Evolutionary conservation across 306 rosid species (phyloP).

Genomic region (Fagus sylvatica): DNA sequence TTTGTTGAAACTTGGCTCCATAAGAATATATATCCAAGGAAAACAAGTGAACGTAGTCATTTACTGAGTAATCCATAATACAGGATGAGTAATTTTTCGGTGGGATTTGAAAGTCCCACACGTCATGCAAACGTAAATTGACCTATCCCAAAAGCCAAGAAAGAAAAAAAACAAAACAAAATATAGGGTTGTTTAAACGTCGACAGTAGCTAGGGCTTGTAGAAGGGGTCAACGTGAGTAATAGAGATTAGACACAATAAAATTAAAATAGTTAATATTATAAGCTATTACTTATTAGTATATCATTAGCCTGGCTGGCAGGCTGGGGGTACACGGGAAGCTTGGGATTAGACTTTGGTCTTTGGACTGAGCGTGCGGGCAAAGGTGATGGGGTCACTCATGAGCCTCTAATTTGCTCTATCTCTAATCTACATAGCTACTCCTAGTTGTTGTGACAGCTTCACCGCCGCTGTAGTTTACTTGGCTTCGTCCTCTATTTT

Average conservation of each 20-base stretch:
- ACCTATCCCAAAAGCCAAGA: neutral
- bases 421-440: neutral
- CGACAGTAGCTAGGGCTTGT: neutral
- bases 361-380: conserved; percentile 24
- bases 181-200: too few species aligned
- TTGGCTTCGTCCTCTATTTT: neutral
- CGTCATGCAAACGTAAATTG: conserved; percentile 12
- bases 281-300: too few species aligned
- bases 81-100: neutral
- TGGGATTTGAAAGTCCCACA: neutral
- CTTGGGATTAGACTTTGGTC: neutral
- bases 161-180: neutral
- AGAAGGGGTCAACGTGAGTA: too few species aligned
- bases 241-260: too few species aligned
- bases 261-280: too few species aligned
- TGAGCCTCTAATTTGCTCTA: neutral
- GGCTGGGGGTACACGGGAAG: conserved; percentile 3
- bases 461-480: neutral
- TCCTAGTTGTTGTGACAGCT: conserved; percentile 5
- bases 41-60: too few species aligned
- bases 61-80: neutral
- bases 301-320: too few species aligned
- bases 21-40: too few species aligned
- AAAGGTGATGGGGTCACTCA: conserved; percentile 15
- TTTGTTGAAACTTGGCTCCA: too few species aligned